Evolutionary conservation across 176 grass and related monocot genomes (phyloP).

Genomic region (Alopecurus myosuroides): DNA sequence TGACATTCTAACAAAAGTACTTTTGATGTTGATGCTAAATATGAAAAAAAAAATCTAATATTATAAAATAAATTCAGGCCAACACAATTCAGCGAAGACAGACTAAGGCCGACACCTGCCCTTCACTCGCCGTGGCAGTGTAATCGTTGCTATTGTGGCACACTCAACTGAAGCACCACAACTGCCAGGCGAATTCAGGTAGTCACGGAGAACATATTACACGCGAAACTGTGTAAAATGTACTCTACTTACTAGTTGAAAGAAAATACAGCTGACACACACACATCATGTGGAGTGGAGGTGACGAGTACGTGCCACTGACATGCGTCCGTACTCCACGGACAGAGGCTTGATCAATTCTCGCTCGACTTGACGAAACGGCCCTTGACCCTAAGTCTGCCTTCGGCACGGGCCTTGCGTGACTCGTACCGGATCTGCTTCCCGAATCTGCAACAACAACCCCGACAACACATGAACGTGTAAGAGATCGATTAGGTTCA

Average conservation of each 20-base stretch:
- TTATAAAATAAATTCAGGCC: not conserved
- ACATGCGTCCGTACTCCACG: not conserved
- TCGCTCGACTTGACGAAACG: constrained; percentile 57
- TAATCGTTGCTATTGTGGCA: not conserved
- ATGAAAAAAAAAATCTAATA: too few species aligned
- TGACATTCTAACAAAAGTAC: too few species aligned
- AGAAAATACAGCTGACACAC: not conserved
- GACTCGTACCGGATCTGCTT: constrained; percentile 94
- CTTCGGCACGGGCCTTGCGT: constrained; percentile 71
- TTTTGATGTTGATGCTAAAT: too few species aligned
- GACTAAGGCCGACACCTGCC: not conserved
- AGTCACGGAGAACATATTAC: not conserved
- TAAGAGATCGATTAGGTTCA: not conserved
- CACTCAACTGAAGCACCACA: not conserved
- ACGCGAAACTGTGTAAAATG: not conserved
- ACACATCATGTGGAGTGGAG: not conserved
- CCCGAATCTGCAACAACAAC: constrained; percentile 45
- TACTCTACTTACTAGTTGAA: too few species aligned
- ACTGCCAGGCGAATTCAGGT: not conserved
- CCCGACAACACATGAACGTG: not conserved
- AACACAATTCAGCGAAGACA: not conserved
- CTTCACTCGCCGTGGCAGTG: not conserved
- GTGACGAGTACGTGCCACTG: not conserved
- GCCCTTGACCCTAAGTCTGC: constrained; percentile 73
- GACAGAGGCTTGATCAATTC: not conserved